Conservation (phyloP, 2,329 filamentous ascomycete species). For the Ceratocystis ficicola region DNA sequence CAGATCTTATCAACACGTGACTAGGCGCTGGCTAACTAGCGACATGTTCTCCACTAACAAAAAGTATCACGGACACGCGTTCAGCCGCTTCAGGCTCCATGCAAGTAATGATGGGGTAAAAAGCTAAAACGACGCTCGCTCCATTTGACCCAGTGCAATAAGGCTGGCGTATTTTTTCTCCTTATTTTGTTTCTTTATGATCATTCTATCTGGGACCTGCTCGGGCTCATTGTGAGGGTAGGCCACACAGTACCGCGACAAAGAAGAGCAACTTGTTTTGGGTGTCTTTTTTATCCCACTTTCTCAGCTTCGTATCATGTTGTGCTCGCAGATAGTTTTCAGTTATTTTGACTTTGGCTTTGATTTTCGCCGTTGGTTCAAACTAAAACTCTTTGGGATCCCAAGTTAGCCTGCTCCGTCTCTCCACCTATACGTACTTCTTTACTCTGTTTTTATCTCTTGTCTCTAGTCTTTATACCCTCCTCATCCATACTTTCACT, state of each 20-base stretch:
- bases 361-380: not conserved
- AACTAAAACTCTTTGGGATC: not conserved
- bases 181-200: not conserved
- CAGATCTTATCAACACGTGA: constrained; percentile 11
- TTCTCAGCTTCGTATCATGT: not conserved
- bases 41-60: not conserved
- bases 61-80: not conserved
- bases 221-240: not conserved
- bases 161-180: not conserved
- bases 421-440: not conserved
- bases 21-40: not conserved
- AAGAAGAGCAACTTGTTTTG: not conserved
- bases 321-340: not conserved
- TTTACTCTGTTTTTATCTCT: not conserved
- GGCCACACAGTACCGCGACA: not conserved
- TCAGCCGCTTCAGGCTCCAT: not conserved
- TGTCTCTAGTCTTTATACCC: not conserved
- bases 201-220: not conserved
- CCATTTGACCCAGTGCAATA: no score
- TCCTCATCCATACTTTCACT: not conserved
- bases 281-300: not conserved
- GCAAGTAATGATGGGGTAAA: not conserved
- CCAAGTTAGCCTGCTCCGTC: not conserved
- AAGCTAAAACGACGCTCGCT: not conserved
- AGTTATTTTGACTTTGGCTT: constrained; percentile 5